A percentile compares a stretch with the other conserved stretches of the same genome.
Conservation (phyloP, 108 stramenopile species). For the Cylindrotheca fusiformis region DNA sequence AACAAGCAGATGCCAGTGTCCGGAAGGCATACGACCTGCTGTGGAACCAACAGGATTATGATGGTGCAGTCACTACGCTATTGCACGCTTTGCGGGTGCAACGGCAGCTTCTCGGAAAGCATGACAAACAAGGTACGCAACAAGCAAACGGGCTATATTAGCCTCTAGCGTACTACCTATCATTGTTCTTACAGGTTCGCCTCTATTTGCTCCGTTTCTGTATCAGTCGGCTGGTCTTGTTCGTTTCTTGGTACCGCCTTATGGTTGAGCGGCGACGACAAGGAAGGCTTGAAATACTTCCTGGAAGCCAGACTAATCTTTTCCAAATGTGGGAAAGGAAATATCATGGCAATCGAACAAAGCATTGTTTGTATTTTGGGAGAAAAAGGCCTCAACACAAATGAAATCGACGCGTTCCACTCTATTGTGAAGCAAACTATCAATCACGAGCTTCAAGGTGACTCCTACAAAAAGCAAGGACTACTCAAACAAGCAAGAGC, state of each 20-base stretch:
- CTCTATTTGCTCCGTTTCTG: no score
- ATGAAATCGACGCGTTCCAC: no score
- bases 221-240: constrained; percentile 6
- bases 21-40: constrained; percentile 8
- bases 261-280: constrained; percentile 3
- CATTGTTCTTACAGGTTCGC: no score
- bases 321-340: no score
- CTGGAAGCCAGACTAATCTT: constrained; percentile 14
- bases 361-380: no score
- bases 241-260: constrained; percentile 10
- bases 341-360: no score
- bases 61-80: neutral
- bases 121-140: constrained; percentile 5
- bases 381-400: no score
- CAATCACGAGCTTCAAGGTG: constrained; percentile 6
- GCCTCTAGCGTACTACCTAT: no score
- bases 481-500: neutral
- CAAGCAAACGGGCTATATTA: no score
- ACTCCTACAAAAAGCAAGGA: constrained; percentile 4
- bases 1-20: no score
- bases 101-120: constrained; percentile 6
- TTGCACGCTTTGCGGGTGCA: constrained; percentile 4
- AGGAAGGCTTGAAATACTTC: constrained; percentile 7
- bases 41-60: constrained; percentile 5
- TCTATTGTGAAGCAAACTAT: constrained; percentile 2